Evolutionary conservation across 257 asterid species (phyloP), one percentile per base, ranked within the genome.

Genomic region (Solanum bulbocastanum): DNA sequence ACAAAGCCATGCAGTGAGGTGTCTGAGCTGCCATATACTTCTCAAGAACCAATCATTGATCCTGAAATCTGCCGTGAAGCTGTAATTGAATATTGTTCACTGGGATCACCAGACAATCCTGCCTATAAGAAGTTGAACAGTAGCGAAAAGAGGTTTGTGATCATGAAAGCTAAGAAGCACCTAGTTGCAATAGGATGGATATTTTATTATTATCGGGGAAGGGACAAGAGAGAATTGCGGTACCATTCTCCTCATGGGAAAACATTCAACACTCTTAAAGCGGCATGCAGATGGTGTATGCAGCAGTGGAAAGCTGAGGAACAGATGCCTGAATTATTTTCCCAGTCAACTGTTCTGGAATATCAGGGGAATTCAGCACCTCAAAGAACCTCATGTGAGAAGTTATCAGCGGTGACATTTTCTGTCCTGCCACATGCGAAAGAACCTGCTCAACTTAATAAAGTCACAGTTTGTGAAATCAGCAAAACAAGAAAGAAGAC

Each of bases 31-130:
- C 81, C 30, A 66, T 68, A 58, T 86, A 33, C 44, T 69, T 9
- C 27, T 85, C 83, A 83, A 56, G 83, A 49, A 78, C 65, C 25
- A 84, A 72, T 32, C 56, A 71, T 90, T 35, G 91, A 89, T 82
- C 92, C 96, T 83, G 93, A 91, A 89, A 89, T 83, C 68, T 91
- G 93, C 89, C 95, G 94, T 83, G 91, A 91, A 87, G 96, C 97
- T 39, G 92, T 94, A 75, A 85, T 83, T 73, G 90, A 93, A 7
- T 92, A 91, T 87, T 87, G 42, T 82, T 74, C 52, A 74, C 49
- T 10, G 30, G 15, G 37, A 25, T 79, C 16, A 44, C 65, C n/a
- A 15, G 66, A 10, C 20, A 30, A 66, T 65, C 56, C 68, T n/a
- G 15, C 72, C 27, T 40, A 73, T 40, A 32, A 78, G 40, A 73